Conservation (phyloP, 805 yeast species). For the Candida nonsorbophila region DNA sequence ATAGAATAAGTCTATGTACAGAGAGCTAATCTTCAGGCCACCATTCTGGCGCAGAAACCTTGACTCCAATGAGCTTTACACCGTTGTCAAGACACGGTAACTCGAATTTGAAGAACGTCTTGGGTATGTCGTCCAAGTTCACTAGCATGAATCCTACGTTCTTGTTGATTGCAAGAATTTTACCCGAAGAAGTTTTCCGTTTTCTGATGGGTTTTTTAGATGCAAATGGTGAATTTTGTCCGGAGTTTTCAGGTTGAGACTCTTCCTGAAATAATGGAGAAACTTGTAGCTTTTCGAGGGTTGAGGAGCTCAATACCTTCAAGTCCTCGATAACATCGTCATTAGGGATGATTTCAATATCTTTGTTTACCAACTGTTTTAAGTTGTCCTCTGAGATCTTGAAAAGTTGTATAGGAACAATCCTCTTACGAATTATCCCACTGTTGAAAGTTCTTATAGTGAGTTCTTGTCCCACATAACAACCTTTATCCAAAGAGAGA, state of each 20-base stretch:
- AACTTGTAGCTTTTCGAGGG: slow-evolving; percentile 12
- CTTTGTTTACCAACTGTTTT: slow-evolving; percentile 8
- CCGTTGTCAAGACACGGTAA: slow-evolving; percentile 17
- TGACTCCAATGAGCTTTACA: slow-evolving; percentile 33
- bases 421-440: slow-evolving; percentile 77
- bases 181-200: slow-evolving; percentile 50
- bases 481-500: slow-evolving; percentile 84
- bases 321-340: slow-evolving; percentile 14
- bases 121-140: slow-evolving; percentile 39
- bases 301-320: slow-evolving; percentile 8
- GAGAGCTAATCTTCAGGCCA: slow-evolving; percentile 62
- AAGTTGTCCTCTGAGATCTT: slow-evolving; percentile 8
- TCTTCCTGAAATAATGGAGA: slow-evolving; percentile 16
- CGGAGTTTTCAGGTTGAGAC: slow-evolving; percentile 8
- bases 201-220: slow-evolving; percentile 18
- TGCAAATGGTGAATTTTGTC: slow-evolving; percentile 38
- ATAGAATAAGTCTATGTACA: background rate
- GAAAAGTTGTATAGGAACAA: slow-evolving; percentile 56
- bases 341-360: slow-evolving; percentile 9
- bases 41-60: slow-evolving; percentile 65
- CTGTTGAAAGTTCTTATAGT: slow-evolving; percentile 83
- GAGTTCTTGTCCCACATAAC: slow-evolving; percentile 94
- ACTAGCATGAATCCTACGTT: slow-evolving; percentile 65
- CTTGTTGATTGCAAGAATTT: slow-evolving; percentile 49
- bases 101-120: slow-evolving; percentile 30